Conservation (phyloP, 345 rosid species). For the Syzygium oleosum region DNA sequence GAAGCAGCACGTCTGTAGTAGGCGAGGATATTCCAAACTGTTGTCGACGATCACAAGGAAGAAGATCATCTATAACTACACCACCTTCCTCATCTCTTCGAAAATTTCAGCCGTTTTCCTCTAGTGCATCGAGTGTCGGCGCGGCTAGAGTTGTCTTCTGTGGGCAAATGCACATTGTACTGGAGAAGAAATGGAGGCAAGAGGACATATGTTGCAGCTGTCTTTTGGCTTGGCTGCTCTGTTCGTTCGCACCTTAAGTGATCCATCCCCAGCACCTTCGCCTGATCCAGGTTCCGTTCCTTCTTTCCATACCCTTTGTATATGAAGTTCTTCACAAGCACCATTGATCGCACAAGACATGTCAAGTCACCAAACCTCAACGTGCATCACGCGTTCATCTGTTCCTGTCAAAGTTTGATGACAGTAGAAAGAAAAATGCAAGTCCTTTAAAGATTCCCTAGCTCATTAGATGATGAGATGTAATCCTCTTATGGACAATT, state of each 20-base stretch:
- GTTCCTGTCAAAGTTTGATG: not conserved
- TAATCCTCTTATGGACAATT: not conserved
- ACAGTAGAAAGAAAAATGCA: not conserved
- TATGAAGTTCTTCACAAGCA: not conserved
- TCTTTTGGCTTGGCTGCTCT: not conserved
- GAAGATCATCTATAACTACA: conserved; percentile 6
- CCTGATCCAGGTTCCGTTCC: not conserved
- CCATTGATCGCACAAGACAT: not conserved
- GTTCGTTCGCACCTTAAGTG: not conserved
- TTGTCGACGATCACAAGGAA: conserved; percentile 4
- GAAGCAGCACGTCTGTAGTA: not conserved
- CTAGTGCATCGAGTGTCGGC: not conserved
- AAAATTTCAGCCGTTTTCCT: conserved; percentile 11
- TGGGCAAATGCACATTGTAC: not conserved
- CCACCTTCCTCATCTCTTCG: not conserved
- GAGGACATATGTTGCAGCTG: not conserved
- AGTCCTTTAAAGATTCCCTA: not conserved
- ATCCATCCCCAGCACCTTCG: not conserved
- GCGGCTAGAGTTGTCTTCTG: not conserved
- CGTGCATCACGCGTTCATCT: not conserved
- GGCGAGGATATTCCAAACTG: conserved; percentile 3
- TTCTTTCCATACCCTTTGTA: not conserved
- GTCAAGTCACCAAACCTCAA: not conserved
- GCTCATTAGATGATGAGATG: not conserved
- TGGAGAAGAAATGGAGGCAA: not conserved